Evolutionary conservation across 768 basidiomycete genomes (phyloP), one percentile per base, ranked within the genome.

Genomic region (Trametes elegans): DNA sequence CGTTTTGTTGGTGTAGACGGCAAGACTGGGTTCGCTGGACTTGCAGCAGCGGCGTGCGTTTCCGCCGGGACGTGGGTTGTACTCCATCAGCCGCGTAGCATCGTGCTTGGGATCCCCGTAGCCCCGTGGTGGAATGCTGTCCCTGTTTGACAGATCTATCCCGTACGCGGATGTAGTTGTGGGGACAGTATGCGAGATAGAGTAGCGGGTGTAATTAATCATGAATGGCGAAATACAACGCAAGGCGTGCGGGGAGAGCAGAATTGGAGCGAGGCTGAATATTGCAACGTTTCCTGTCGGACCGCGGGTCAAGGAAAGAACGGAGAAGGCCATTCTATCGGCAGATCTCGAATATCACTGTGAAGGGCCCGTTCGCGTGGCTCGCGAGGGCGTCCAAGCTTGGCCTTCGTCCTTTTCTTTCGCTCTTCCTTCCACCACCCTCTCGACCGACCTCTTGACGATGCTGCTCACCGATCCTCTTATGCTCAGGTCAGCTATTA

Each of bases 351-450:
- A 49, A 47, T 58, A 57, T 66, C 62, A 61, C 60, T 31, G 60
- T 63, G 60, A 62, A 66, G 56, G 52, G 61, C 46, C n/a, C 43
- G 48, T 60, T 66, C 65, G 62, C 65, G 65, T 66, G 65, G 55
- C 57, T 32, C 39, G 44, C 46, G 43, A 49, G 51, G 43, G 57
- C 57, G 57, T 59, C 57, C 51, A 19, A 57, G 51, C 54, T 49
- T 56, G 57, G 54, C 57, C 34, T 40, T 28, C 18, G 54, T 48
- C 58, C 44, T 42, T 53, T n/a, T 53, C 44, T 35, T 52, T 60
- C 50, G 53, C 53, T 55, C 53, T 52, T 51, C 49, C 58, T 57
- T 51, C 53, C 55, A 40, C 64, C 52, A 56, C 51, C 55, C 53
- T 49, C 52, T 44, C 53, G 16, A 10, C 46, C 40, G 26, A 40